phyloP scores from a whole-genome alignment of 306 rosid species.

The Cyamopsis tetragonoloba region DNA sequence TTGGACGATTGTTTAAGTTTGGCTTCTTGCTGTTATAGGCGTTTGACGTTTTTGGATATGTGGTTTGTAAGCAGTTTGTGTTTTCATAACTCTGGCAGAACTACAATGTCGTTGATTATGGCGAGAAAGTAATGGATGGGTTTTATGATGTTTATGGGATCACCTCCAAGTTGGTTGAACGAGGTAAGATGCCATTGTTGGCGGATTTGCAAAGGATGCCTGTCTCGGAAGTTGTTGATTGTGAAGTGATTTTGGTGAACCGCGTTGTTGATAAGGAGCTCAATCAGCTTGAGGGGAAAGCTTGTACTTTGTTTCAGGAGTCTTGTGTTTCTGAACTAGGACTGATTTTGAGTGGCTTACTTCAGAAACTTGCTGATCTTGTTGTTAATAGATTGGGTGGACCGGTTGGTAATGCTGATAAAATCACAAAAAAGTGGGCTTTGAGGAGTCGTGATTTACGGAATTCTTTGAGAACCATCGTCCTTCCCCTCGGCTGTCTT shows the following conservation, averaged over 20 bases:
- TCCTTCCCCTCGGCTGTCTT: conserved; percentile 85
- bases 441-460: conserved; percentile 66
- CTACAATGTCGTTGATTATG: conserved; percentile 78
- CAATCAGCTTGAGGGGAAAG: conserved; percentile 68
- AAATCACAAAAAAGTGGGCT: conserved; percentile 71
- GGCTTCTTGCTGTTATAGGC: not conserved
- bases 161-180: conserved; percentile 52
- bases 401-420: conserved; percentile 82
- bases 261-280: conserved; percentile 64
- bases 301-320: conserved; percentile 42
- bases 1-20: conserved; percentile 6
- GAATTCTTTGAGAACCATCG: conserved; percentile 51
- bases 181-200: conserved; percentile 91
- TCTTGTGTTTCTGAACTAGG: conserved; percentile 59
- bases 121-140: conserved; percentile 90
- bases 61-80: conserved; percentile 25
- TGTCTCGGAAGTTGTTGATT: conserved; percentile 57
- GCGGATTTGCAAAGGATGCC: conserved; percentile 66
- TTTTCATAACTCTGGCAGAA: conserved; percentile 52
- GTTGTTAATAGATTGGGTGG: conserved; percentile 98
- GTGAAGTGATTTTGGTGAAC: conserved; percentile 81
- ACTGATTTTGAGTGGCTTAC: conserved; percentile 58
- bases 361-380: conserved; percentile 84
- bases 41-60: conserved; percentile 2
- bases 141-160: conserved; percentile 86